phyloP scores from a whole-genome alignment of 2,329 filamentous ascomycete species.

The Canariomyces notabilis region DNA sequence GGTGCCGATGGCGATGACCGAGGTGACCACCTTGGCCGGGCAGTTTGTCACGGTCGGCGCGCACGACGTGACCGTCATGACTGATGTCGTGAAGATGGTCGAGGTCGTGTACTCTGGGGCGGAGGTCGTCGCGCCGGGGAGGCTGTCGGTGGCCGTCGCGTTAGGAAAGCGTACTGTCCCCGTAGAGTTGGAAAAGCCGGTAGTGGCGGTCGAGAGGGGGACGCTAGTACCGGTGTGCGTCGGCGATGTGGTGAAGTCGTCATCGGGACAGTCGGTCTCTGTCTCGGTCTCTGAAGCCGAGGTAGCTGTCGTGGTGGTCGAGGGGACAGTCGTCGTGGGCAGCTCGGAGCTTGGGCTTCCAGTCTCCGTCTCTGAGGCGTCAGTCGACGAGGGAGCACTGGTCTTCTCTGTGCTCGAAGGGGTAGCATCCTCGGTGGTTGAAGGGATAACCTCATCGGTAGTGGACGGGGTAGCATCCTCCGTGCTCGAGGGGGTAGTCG shows the following conservation, averaged over 20 bases:
- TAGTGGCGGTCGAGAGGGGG: slow-evolving; percentile 7
- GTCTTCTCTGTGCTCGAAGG: background rate
- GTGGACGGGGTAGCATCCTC: background rate
- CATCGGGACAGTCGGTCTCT: background rate
- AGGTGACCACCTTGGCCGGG: slow-evolving; percentile 25
- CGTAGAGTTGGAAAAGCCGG: background rate
- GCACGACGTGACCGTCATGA: slow-evolving; percentile 29
- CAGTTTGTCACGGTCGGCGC: slow-evolving; percentile 27
- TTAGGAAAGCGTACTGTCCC: background rate
- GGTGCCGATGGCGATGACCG: slow-evolving; percentile 29
- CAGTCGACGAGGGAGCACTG: background rate
- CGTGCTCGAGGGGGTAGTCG: slow-evolving; percentile 3
- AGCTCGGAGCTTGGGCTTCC: background rate
- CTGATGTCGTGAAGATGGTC: slow-evolving; percentile 23
- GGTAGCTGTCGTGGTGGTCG: too few species aligned
- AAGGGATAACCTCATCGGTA: background rate
- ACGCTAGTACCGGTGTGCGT: slow-evolving; percentile 1
- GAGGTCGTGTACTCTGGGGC: slow-evolving; percentile 16
- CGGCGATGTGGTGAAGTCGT: slow-evolving; percentile 3
- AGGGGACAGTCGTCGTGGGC: background rate
- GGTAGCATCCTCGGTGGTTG: background rate
- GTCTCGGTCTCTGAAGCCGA: slow-evolving; percentile 5
- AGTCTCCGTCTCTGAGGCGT: background rate
- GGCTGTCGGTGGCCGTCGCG: slow-evolving; percentile 4
- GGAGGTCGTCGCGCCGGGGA: background rate